Base-by-base conservation (phyloP, 1,139 yeast species). In the Meyerozyma sp. region DNA sequence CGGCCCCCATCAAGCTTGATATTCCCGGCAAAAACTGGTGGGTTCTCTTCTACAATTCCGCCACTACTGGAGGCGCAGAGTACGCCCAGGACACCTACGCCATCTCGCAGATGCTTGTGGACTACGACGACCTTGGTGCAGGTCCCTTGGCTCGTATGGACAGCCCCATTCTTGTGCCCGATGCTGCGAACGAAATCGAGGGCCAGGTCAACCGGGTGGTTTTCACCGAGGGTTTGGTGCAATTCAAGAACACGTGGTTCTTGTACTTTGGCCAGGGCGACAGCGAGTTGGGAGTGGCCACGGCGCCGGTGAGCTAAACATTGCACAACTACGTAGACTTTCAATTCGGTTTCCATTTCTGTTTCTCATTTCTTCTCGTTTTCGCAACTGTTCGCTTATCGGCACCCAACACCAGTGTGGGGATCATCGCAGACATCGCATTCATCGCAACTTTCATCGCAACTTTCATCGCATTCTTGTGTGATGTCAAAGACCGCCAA, bases 181-280 rank as follows among this genome's bases (percentile, higher is more conserved):
- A 66, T 27, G 55, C 53, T 41, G 48, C 52, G n/a, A 69, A 72
- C 46, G 77, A 72, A 46, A 53, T 61, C 26, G 55, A 56, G 32
- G 77, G 77, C 2, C 76, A 70, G 50, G 77, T 71, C 16, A 61
- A 70, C 47, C 61, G 64, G 44, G 77, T 71, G 32, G 76, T 71
- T 2, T 71, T 71, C 49, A 68, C 75, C 44, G 76, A 70, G 49
- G 77, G 77, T 0, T 49, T 72, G 29, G 76, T 71, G 4, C 76
- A 71, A 46, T 71, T 67, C 49, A 62, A 66, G 40, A 73, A 73
- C 8, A 56, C 65, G 44, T 71, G 77, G 77, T 63, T 69, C 39
- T 56, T 71, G 36, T 71, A 71, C 51, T 71, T 53, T 46, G 77
- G 77, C 4, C 75, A 71, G 49, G 75, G 75, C 10, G 77, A 72